Evolutionary conservation across 257 asterid species (phyloP), one percentile per base, ranked within the genome.

Genomic region (Verbena officinalis): DNA sequence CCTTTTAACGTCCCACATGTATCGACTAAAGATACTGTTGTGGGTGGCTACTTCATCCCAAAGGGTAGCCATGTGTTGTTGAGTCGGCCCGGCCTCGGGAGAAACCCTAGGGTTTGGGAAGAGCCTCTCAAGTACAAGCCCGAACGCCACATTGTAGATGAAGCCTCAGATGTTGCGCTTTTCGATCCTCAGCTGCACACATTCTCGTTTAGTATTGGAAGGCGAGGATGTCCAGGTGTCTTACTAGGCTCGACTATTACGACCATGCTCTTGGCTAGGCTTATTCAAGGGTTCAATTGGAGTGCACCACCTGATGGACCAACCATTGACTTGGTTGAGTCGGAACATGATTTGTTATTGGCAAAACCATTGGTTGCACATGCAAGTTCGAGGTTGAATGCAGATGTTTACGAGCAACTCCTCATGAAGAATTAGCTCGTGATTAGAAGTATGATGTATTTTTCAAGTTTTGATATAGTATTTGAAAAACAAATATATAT

Each of bases 61-160:
- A 73, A 65, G 22, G 77, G 79, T 22, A 79, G 84, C 13, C 56
- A 68, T 2, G 70, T 79, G 23, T 0, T 79, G 7, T 16, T 72
- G 1, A 65, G 81, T 17, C 81, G 77, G 0, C 63, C 22, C 3
- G 79, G 79, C 1, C 64, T 80, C 16, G 85, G 82, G 9, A 62
- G 78, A 2, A 80, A 80, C 12, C 77, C 75, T 10, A 74, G 75
- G 49, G 51, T 46, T 49, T 78, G 83, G 83, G 50, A 60, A 2
- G 70, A 74, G 39, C 73, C 72, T 0, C 53, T 73, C 10, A 15
- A 2, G 24, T 78, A 48, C 61, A 66, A 65, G 3, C 77, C 79
- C 0, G 76, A 77, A 16, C 71, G 78, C 15, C 82, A 73, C 23
- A 55, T 77, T 0, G n/a, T 2, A 0, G 19, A 45, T 4, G 7